Evolutionary conservation across 2,329 filamentous ascomycete genomes (phyloP), one percentile per base, ranked within the genome.

Genomic region (Trichoderma simmonsii): DNA sequence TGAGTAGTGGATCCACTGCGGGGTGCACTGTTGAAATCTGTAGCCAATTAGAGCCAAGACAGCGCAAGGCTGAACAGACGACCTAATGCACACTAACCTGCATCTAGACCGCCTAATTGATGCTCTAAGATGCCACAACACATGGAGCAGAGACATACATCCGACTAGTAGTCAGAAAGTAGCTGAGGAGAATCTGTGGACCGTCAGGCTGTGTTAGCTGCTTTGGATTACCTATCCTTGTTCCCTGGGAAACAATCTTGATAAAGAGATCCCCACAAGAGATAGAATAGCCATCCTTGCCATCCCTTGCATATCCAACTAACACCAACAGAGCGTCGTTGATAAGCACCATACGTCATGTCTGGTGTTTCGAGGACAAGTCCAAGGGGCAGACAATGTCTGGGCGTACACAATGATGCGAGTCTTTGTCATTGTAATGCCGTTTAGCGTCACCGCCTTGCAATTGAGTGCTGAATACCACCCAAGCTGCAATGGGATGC

Each of bases 1-100:
- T 32, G 24, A 59, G 43, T 24, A 7, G 4, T 5, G 21, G 66
- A 39, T n/a, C 73, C 71, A 73, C 73, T 71, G 73, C 63, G 73
- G 73, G 73, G 62, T 34, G 34, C 28, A 18, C n/a, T n/a, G 36
- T 6, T 15, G 32, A 64, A 32, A 63, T 2, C 11, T 3, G 9
- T 1, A 6, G 21, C 73, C 73, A 74, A 74, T 74, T 26, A 30
- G 18, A 43, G 21, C 1, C 6, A 3, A 15, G 5, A 1, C 3
- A 4, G 4, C 4, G 48, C 69, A 59, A 73, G 72, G 72, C 72
- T 72, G 73, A 73, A 26, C 3, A 6, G 2, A 21, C 15, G 30
- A 26, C 36, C 21, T 63, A 64, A 57, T 36, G 68, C 60, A 64
- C 61, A 28, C 68, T 64, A 71, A 71, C 51, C 69, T 60, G 36